These are phyloP conservation scores for Penicillium digitatum DNA, from an alignment of 2,329 filamentous ascomycete genomes.

Conservation along the genomic window DNA sequence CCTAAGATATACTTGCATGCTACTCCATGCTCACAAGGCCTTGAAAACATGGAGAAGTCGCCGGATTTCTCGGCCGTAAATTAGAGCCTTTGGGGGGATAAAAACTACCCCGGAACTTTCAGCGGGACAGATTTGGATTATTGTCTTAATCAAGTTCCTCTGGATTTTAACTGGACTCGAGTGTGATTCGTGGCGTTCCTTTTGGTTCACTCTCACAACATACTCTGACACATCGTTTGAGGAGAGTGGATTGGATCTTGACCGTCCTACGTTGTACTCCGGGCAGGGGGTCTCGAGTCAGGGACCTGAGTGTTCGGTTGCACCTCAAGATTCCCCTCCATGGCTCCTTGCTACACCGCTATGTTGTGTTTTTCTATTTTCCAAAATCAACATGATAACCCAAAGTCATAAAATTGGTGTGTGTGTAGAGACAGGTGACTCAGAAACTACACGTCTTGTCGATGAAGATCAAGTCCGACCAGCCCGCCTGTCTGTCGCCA, in stretches of 20 bases:
- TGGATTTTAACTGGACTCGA: background rate
- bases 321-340: background rate
- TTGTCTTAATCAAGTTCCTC: background rate
- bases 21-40: background rate
- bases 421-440: too few relatives aligned
- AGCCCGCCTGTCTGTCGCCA: slow-evolving; percentile 31
- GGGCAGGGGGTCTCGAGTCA: background rate
- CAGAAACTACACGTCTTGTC: background rate
- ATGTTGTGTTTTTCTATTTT: too few relatives aligned
- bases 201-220: background rate
- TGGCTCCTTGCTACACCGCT: background rate
- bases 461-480: slow-evolving; percentile 14
- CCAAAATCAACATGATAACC: too few relatives aligned
- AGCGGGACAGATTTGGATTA: background rate
- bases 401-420: too few relatives aligned
- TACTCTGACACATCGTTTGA: background rate
- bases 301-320: background rate
- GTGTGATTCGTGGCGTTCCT: background rate
- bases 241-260: background rate
- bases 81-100: background rate
- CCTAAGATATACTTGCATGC: background rate
- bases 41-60: background rate
- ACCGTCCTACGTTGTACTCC: background rate
- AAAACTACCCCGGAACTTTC: background rate
- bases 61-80: background rate